These are phyloP conservation scores for Mycena citricolor DNA, from an alignment of 1,284 basidiomycete genomes.

Conservation along the genomic window DNA sequence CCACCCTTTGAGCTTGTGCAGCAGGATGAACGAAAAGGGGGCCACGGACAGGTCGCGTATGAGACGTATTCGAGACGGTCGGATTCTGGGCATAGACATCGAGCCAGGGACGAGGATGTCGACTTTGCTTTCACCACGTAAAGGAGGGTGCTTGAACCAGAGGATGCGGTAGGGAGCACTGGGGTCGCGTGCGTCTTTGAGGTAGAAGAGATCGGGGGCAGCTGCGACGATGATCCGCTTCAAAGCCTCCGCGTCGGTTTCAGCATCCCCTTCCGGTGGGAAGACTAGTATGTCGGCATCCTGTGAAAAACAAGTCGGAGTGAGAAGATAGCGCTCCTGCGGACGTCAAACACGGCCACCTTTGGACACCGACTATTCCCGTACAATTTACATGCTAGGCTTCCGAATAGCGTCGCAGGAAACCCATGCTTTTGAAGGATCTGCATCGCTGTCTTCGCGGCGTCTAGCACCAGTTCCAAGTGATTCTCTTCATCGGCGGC, in stretches of 20 bases:
- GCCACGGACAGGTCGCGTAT: slow-evolving; percentile 29
- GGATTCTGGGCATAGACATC: slow-evolving; percentile 28
- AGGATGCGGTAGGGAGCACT: slow-evolving; percentile 32
- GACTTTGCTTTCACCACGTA: slow-evolving; percentile 32
- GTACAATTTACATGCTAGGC: slow-evolving; percentile 37
- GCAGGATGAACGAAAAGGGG: slow-evolving; percentile 31
- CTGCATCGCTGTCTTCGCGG: slow-evolving; percentile 29
- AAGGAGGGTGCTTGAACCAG: slow-evolving; percentile 26
- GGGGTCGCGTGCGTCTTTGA: slow-evolving; percentile 33
- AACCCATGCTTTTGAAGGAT: slow-evolving; percentile 28
- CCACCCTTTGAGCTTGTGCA: slow-evolving; percentile 37
- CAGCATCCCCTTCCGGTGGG: slow-evolving; percentile 23
- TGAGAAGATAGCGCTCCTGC: no score
- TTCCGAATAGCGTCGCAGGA: slow-evolving; percentile 35
- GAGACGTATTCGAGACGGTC: slow-evolving; percentile 19
- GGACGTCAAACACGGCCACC: no score
- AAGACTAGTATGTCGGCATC: slow-evolving; percentile 39
- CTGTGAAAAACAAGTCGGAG: no score
- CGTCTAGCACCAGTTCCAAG: slow-evolving; percentile 30
- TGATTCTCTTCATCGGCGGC: slow-evolving; percentile 25
- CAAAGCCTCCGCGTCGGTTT: slow-evolving; percentile 24
- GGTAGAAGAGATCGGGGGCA: slow-evolving; percentile 31
- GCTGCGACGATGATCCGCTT: slow-evolving; percentile 24
- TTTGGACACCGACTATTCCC: slow-evolving; percentile 36
- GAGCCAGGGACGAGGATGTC: slow-evolving; percentile 34